Evolutionary conservation across 495 filamentous ascomycete genomes (phyloP), one percentile per base, ranked within the genome.

Genomic region (Monascus purpureus): DNA sequence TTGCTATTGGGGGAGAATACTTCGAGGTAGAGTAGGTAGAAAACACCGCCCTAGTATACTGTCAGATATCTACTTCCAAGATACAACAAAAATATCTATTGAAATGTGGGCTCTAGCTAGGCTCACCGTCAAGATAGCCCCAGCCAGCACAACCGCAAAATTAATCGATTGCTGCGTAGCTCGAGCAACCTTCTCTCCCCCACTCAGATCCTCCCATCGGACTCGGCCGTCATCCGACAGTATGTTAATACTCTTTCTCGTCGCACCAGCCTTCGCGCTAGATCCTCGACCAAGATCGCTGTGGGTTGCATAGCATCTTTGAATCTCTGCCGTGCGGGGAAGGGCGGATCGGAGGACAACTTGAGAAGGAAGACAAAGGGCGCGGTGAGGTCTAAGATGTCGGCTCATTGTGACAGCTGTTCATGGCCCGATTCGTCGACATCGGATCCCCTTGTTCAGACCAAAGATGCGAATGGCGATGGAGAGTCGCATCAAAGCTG

Each of bases 91-190:
- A 22, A 22, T 5, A 22, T 22, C 20, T 9, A 4, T n/a, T n/a
- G 27, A 3, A 13, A 16, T 4, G 6, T 16, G 28, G 4, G 6
- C 13, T 6, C 4, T 18, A 25, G 16, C 16, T n/a, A 12, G 13
- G 38, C 37, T 31, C 12, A 85, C 83, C 24, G 87, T 93, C 34
- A 85, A 50, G 9, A 75, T 67, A 13, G 82, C 53, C 22, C 92
- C 90, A 4, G 77, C 61, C 6, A 88, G 32, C 2, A 96, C 71
- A 23, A 93, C 53, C 35, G 75, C 63, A 18, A 93, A 73, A 61
- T 93, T 96, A 54, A 90, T 76, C 8, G 80, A 75, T 43, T 95
- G 90, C 50, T 93, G 87, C 8, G 84, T 83, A 15, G 88, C 80
- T 25, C 92, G 74, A 31, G 76, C 77, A 5, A 75, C 75, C 50